A percentile compares a stretch with the other conserved stretches of the same genome.
These are phyloP conservation scores for Taiozyma onychis DNA, from an alignment of 1,139 yeast species.

Conservation along the genomic window DNA sequence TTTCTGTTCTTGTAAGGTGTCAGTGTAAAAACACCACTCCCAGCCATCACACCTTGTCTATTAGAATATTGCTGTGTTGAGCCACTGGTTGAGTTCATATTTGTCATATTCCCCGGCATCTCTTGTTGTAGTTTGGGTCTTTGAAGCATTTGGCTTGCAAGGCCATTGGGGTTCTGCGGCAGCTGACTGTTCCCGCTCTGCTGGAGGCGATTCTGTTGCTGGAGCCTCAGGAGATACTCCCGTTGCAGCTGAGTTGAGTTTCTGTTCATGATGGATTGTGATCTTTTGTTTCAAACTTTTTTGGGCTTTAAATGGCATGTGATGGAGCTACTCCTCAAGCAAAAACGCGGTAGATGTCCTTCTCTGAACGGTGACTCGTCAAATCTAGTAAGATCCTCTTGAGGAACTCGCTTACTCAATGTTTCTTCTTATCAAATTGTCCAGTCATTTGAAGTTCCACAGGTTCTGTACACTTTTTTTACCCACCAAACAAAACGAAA, in stretches of 20 bases:
- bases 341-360: neutral
- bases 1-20: constrained; percentile 72
- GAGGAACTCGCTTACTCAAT: too few relatives aligned
- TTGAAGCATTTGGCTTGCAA: neutral
- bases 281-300: neutral
- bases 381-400: too few relatives aligned
- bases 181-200: constrained; percentile 3
- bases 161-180: constrained; percentile 1
- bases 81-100: neutral
- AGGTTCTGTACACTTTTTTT: too few relatives aligned
- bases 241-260: constrained; percentile 18
- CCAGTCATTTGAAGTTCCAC: too few relatives aligned
- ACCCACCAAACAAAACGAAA: neutral
- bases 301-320: neutral
- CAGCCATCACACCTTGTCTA: constrained; percentile 52
- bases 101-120: neutral
- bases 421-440: too few relatives aligned
- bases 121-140: neutral
- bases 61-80: neutral
- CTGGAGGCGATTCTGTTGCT: constrained; percentile 12
- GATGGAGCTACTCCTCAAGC: neutral
- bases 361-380: too few relatives aligned
- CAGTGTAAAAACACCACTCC: constrained; percentile 60
- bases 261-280: neutral
- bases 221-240: constrained; percentile 17